These are phyloP conservation scores for Trypanosoma vivax DNA, from an alignment of 208 protist species.

Conservation along the genomic window DNA sequence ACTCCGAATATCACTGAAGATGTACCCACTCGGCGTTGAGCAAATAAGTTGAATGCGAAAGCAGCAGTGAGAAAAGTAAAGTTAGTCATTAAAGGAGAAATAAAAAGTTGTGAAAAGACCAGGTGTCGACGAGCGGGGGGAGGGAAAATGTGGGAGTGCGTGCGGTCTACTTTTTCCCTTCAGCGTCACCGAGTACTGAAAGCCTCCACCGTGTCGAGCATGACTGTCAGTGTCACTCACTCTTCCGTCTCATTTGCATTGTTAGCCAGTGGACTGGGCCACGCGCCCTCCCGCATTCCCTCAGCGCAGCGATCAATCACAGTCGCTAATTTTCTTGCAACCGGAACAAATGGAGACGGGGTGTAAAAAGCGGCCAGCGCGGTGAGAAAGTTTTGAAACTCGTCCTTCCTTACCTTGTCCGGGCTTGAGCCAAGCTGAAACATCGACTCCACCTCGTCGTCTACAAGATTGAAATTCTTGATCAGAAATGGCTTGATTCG, in stretches of 20 bases:
- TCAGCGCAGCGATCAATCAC: constrained; percentile 28
- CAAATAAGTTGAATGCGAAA: too few species aligned
- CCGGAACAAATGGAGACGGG: constrained; percentile 60
- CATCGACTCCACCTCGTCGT: constrained; percentile 41
- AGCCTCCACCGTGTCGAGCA: too few species aligned
- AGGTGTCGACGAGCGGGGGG: too few species aligned
- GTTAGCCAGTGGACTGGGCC: neutral
- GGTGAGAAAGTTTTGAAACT: constrained; percentile 57
- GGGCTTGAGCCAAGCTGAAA: constrained; percentile 17
- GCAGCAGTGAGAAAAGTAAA: too few species aligned
- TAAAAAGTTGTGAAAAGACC: too few species aligned
- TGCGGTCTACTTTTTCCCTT: too few species aligned
- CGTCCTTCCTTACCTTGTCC: constrained; percentile 32
- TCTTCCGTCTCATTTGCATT: neutral
- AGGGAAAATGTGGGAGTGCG: too few species aligned
- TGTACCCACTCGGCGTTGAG: neutral
- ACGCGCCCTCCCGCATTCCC: neutral
- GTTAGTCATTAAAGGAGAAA: too few species aligned
- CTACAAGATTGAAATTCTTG: constrained; percentile 26
- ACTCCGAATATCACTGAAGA: constrained; percentile 10
- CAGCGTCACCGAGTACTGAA: too few species aligned
- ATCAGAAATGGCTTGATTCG: constrained; percentile 34
- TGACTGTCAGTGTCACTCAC: too few species aligned
- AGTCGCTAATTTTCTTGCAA: constrained; percentile 44
- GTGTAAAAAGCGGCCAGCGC: constrained; percentile 37